Conservation (phyloP, 2,329 filamentous ascomycete genomes). For the Neospermospora avenae region DNA sequence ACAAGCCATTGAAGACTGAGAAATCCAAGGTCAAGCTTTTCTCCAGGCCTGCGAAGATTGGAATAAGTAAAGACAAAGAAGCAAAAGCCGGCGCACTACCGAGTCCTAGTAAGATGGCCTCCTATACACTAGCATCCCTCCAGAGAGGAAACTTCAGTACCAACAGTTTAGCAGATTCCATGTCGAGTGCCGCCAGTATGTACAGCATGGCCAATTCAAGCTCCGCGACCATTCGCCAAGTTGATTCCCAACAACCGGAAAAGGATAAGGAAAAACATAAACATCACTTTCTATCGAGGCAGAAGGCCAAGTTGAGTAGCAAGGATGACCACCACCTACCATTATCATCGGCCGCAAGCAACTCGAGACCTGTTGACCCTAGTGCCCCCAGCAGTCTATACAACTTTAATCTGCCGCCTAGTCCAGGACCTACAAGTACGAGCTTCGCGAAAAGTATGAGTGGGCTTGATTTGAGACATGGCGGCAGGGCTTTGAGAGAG, state of each 20-base stretch:
- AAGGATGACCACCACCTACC: conserved; percentile 72
- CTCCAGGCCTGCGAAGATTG: conserved; percentile 72
- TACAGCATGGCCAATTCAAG: conserved; percentile 76
- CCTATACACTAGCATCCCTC: conserved; percentile 59
- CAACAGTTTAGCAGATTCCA: conserved; percentile 61
- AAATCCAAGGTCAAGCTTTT: conserved; percentile 82
- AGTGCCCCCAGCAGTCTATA: conserved; percentile 73
- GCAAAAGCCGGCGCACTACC: conserved; percentile 63
- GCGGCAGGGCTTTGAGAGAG: conserved; percentile 71
- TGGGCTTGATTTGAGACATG: conserved; percentile 74
- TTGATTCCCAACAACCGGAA: conserved; percentile 48
- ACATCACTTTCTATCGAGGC: conserved; percentile 74
- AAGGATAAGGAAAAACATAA: conserved; percentile 69
- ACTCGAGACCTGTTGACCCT: conserved; percentile 72
- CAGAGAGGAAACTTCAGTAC: conserved; percentile 69
- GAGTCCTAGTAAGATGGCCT: conserved; percentile 69
- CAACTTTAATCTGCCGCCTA: conserved; percentile 72
- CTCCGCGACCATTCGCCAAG: conserved; percentile 69
- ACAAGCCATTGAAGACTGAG: conserved; percentile 60
- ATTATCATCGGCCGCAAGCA: conserved; percentile 72
- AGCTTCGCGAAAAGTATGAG: conserved; percentile 81
- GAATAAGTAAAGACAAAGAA: conserved; percentile 62
- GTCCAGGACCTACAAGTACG: conserved; percentile 61
- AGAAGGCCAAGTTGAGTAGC: conserved; percentile 72
- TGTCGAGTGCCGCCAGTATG: conserved; percentile 55